Conservation (phyloP, 805 yeast species). For the Clavispora santaluciae region DNA sequence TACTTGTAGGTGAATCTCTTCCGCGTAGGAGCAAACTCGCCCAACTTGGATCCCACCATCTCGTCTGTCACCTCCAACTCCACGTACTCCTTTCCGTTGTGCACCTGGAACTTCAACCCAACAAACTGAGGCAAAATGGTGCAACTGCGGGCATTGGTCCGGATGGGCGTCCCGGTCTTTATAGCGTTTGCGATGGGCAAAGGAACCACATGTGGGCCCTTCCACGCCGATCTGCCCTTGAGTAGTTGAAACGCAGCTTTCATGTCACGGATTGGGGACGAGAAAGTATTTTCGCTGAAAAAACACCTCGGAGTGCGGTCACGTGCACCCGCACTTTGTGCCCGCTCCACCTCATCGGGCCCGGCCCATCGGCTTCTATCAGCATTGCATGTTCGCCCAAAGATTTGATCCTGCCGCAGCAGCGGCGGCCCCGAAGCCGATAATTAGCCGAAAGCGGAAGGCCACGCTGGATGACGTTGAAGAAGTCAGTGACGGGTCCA, state of each 20-base stretch:
- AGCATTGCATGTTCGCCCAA: slow-evolving; percentile 53
- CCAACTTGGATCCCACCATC: slow-evolving; percentile 94
- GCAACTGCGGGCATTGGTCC: slow-evolving; percentile 95
- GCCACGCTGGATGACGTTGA: slow-evolving; percentile 6
- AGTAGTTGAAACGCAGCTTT: slow-evolving; percentile 29
- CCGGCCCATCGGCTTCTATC: not conserved
- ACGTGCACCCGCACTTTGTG: slow-evolving; percentile 38
- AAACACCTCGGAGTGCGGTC: slow-evolving; percentile 12
- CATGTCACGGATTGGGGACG: slow-evolving; percentile 17
- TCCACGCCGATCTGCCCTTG: slow-evolving; percentile 38
- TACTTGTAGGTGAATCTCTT: slow-evolving; percentile 80
- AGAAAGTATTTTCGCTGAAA: not conserved
- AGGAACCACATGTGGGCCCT: slow-evolving; percentile 91
- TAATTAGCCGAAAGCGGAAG: slow-evolving; percentile 16
- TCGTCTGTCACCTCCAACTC: slow-evolving; percentile 83
- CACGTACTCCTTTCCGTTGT: slow-evolving; percentile 92
- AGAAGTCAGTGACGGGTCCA: slow-evolving; percentile 12
- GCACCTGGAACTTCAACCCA: slow-evolving; percentile 90
- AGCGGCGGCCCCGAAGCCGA: slow-evolving; percentile 4
- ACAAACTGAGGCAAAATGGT: slow-evolving; percentile 95
- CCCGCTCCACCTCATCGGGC: not conserved
- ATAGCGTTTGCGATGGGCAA: slow-evolving; percentile 86
- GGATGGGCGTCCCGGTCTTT: slow-evolving; percentile 74
- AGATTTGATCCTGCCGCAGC: slow-evolving; percentile 52
- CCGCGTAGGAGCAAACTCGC: slow-evolving; percentile 94